A percentile compares a stretch with the other conserved stretches of the same genome.
These are phyloP conservation scores for Eucalyptus lansdowneana DNA, from an alignment of 345 rosid species.

Conservation along the genomic window DNA sequence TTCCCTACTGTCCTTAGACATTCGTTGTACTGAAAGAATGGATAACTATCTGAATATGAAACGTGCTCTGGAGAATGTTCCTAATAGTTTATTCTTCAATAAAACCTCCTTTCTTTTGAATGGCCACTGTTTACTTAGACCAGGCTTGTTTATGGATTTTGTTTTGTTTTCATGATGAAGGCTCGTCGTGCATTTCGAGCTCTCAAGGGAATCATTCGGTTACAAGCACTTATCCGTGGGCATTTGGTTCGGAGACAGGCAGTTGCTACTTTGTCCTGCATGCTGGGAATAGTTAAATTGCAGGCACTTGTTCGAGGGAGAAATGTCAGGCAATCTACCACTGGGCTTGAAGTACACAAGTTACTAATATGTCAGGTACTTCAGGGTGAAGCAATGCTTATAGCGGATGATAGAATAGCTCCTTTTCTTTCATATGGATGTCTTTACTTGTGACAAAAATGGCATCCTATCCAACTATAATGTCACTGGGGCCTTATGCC, in stretches of 20 bases:
- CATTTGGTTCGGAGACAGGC: constrained; percentile 95
- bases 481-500: background rate
- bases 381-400: background rate
- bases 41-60: background rate
- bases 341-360: constrained; percentile 34
- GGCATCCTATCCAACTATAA: background rate
- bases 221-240: constrained; percentile 94
- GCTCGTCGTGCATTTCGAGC: constrained; percentile 93
- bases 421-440: background rate
- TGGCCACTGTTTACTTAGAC: background rate
- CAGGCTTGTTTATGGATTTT: background rate
- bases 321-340: constrained; percentile 43
- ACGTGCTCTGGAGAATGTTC: background rate
- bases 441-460: background rate
- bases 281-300: constrained; percentile 77
- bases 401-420: background rate
- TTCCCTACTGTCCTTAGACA: background rate
- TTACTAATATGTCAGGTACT: constrained; percentile 9
- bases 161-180: constrained; percentile 15
- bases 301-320: constrained; percentile 73
- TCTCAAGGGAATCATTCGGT: constrained; percentile 94
- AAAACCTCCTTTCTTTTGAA: constrained; percentile 8
- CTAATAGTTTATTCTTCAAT: background rate
- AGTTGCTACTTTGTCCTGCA: constrained; percentile 56
- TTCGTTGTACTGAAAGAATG: background rate